Percentiles rank a stretch among this genome's conserved stretches.
Conservation (phyloP, 2,329 filamentous ascomycete species). For the Fusarium irregulare region DNA sequence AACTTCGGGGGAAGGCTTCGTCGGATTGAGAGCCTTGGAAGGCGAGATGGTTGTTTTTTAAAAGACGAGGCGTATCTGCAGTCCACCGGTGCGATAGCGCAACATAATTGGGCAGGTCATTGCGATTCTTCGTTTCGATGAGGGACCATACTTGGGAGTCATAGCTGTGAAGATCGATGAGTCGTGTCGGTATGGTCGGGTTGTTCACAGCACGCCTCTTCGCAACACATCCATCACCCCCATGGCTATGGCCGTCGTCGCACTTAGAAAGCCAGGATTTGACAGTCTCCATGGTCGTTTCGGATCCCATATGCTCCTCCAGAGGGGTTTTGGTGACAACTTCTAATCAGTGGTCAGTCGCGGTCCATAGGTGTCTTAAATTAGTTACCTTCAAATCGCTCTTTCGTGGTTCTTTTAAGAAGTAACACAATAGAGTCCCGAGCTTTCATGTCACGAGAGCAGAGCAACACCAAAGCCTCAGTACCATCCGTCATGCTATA, state of each 20-base stretch:
- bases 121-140: accelerated
- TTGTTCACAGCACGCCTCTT: neutral
- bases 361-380: too few species aligned
- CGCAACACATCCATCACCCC: neutral
- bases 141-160: neutral
- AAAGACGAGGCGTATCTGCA: accelerated
- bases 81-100: neutral
- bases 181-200: neutral
- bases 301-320: neutral
- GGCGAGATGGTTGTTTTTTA: too few species aligned
- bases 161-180: neutral
- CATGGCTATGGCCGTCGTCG: too few species aligned
- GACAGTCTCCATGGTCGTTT: neutral
- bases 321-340: neutral
- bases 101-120: accelerated
- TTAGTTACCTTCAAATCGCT: too few species aligned
- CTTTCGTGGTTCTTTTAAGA: too few species aligned
- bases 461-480: too few species aligned
- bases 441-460: too few species aligned
- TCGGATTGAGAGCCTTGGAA: too few species aligned
- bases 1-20: neutral
- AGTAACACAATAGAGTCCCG: too few species aligned
- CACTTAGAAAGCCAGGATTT: neutral
- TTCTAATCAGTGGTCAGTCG: too few species aligned
- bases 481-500: too few species aligned